These are phyloP conservation scores for Lophiostoma macrostomum DNA, from an alignment of 495 filamentous ascomycete species.

Conservation along the genomic window DNA sequence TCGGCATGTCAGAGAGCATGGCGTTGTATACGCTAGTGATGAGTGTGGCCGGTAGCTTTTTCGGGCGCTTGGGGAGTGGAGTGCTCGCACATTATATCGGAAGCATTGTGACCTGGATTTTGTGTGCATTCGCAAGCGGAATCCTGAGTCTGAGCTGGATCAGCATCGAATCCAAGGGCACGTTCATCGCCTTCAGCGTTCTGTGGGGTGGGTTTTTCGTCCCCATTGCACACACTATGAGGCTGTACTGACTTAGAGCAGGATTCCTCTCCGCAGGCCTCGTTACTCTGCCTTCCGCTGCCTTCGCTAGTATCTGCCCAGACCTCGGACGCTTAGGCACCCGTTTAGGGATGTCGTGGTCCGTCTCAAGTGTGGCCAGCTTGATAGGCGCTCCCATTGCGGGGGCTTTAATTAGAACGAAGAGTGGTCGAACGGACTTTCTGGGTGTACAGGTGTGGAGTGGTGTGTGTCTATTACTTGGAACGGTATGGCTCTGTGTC, in stretches of 20 bases:
- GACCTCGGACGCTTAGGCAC: slow-evolving; percentile 27
- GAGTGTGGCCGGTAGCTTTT: slow-evolving; percentile 22
- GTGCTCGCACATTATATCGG: slow-evolving; percentile 26
- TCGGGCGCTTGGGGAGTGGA: slow-evolving; percentile 20
- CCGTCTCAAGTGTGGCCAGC: slow-evolving; percentile 19
- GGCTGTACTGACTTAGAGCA: background rate
- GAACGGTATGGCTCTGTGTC: slow-evolving; percentile 17
- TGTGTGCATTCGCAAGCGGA: slow-evolving; percentile 17
- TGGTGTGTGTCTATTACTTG: slow-evolving; percentile 23
- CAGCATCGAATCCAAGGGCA: slow-evolving; percentile 12
- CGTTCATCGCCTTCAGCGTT: slow-evolving; percentile 29
- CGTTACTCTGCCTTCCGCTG: slow-evolving; percentile 28
- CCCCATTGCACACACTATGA: no score
- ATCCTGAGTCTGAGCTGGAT: slow-evolving; percentile 25
- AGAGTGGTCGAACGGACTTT: slow-evolving; percentile 21
- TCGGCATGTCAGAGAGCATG: slow-evolving; percentile 15
- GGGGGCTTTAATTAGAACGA: slow-evolving; percentile 22
- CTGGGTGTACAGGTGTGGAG: slow-evolving; percentile 28
- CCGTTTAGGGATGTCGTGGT: slow-evolving; percentile 32
- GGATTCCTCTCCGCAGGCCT: slow-evolving; percentile 29
- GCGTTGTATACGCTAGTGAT: slow-evolving; percentile 27
- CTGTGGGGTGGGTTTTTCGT: slow-evolving; percentile 25
- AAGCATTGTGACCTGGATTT: slow-evolving; percentile 21
- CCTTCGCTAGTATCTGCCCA: slow-evolving; percentile 28
- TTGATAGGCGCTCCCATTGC: slow-evolving; percentile 32